Evolutionary conservation across 164 flowering plant species (phyloP), one percentile per base, ranked within the genome.

Genomic region (Chloranthus sessilifolius): DNA sequence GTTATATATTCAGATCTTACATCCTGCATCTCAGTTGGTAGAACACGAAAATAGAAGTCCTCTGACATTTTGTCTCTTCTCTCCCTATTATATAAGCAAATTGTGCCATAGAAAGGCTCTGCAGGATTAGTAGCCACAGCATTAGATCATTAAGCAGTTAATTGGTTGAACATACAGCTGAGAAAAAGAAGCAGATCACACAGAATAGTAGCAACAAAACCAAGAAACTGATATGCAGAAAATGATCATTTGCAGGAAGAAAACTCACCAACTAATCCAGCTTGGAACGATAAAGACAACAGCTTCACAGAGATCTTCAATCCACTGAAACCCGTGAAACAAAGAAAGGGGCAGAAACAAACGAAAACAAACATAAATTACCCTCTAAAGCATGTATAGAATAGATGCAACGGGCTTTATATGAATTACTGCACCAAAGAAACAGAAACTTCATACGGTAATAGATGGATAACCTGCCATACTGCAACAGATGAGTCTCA

Each of bases 31-130:
- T 86, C 99, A 36, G 82, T 52, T 19, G 96, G 91, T 46, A 71
- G 59, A 25, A 75, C 58, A 15, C 60, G 77, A 57, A 92, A 92
- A 62, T 73, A 62, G 74, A 85, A 92, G 71, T 92, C 96, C 63
- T 92, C 99, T 20, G 99, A 92, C 64, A 88, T 63, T 44, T 86
- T 88, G 63, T 92, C 99, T 60, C 89, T 75, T 65, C 89, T 83
- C 72, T 88, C 99, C 73, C 78, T 71, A 74, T 88, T 86, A 57
- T 88, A 88, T 50, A 88, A 71, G 76, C 91, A 86, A 59, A 92
- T 80, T 37, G 96, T 88, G 33, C 99, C 99, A 78, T 75, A 73
- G 64, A 92, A 92, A 23, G 99, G 96, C 73, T 92, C 99, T 92
- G 52, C 80, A 75, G 64, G 40, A 63, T 19, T 41, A 22, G 45